Conservation (phyloP, 805 yeast genomes). For the Kazachstania africana region DNA sequence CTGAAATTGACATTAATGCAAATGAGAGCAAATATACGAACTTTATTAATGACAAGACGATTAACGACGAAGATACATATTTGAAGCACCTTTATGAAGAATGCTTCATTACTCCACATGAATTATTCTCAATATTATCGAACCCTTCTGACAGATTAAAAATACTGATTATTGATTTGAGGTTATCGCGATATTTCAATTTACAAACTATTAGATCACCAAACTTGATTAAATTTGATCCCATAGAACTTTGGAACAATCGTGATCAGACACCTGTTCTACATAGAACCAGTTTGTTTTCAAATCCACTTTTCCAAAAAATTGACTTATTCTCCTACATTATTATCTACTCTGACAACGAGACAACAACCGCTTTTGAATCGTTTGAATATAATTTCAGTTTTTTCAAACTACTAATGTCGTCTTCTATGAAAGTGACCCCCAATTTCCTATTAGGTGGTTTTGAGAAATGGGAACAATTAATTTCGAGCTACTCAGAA, state of each 20-base stretch:
- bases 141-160: slow-evolving; percentile 34
- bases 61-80: slow-evolving; percentile 18
- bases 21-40: not conserved
- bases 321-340: slow-evolving; percentile 26
- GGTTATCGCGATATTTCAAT: slow-evolving; percentile 25
- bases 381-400: slow-evolving; percentile 26
- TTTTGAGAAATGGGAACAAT: slow-evolving; percentile 32
- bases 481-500: slow-evolving; percentile 21
- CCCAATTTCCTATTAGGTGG: slow-evolving; percentile 34
- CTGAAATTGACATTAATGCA: not conserved
- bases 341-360: slow-evolving; percentile 31
- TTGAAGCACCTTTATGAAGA: slow-evolving; percentile 31
- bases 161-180: slow-evolving; percentile 30
- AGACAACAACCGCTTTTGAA: slow-evolving; percentile 22
- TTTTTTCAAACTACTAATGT: slow-evolving; percentile 19
- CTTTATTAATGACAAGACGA: slow-evolving; percentile 10
- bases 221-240: slow-evolving; percentile 32
- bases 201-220: slow-evolving; percentile 29
- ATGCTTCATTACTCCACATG: slow-evolving; percentile 36
- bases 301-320: slow-evolving; percentile 19
- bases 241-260: slow-evolving; percentile 22
- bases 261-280: slow-evolving; percentile 22
- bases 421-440: slow-evolving; percentile 10
- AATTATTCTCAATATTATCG: slow-evolving; percentile 34
- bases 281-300: slow-evolving; percentile 18